Base-by-base conservation (phyloP, 1,284 basidiomycete genomes). In the Cystobasidium pallidum region DNA sequence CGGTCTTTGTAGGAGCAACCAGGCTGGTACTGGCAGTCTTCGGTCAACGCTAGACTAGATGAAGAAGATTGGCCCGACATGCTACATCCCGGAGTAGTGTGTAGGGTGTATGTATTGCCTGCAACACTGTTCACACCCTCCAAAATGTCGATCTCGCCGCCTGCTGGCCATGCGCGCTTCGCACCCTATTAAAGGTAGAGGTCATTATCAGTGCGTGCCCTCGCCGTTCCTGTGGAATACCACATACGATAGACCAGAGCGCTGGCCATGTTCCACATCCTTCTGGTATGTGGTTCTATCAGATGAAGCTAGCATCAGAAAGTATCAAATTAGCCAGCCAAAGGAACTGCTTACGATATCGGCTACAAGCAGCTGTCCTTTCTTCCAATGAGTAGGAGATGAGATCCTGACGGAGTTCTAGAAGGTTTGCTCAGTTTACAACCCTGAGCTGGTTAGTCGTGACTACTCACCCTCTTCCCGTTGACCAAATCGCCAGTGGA, bases 201-300 rank as follows among this genome's bases (percentile, higher is more conserved):
- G 21, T 26, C 28, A 15, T 26, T 2, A 28, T 47, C 47, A 64
- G 54, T n/a, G 26, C 0, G 15, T 17, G 11, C n/a, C 28, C 13
- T 17, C 19, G 10, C n/a, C 7, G 36, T 6, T 13, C 34, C 15
- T 17, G 43, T 3, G 43, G n/a, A 45, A 19, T 19, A n/a, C 3
- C 2, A 34, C 62, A 19, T 64, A 64, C 62, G 15, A 71, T 71
- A 3, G 59, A 63, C 70, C 70, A 72, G 36, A 72, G 63, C 17
- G 70, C 70, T 28, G 70, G 70, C 70, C 70, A 72, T 26, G 62
- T 72, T 3, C 70, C 70, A 30, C 62, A 66, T 4, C 70, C 70
- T 15, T 57, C 70, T 24, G 70, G 70, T 13, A 72, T 72, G 54
- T 72, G 70, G 34, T 57, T 49, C 54, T 58, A n/a, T n/a, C n/a